Percentiles rank a stretch among this genome's conserved stretches.
phyloP scores from a whole-genome alignment of 129 eudicot genomes.

The Smallanthus sonchifolius region DNA sequence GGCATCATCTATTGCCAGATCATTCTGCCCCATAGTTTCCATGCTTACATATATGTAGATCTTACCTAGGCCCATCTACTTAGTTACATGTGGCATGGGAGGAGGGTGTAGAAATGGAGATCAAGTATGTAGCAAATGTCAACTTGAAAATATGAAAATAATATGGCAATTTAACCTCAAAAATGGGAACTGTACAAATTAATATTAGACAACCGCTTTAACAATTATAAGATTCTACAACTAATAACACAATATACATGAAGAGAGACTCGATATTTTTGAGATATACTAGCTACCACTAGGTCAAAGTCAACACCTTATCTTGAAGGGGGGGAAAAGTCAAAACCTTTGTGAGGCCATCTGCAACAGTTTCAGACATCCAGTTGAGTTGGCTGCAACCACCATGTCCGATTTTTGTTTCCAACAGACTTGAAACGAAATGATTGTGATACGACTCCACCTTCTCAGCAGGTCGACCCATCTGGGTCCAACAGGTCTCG shows the following conservation, averaged over 20 bases:
- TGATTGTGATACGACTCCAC: no score
- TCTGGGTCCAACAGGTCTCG: no score
- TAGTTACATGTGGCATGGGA: background rate
- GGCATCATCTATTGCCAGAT: background rate
- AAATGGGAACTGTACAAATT: conserved; percentile 20
- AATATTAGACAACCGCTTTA: background rate
- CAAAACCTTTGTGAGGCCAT: conserved; percentile 41
- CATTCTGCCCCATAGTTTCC: background rate
- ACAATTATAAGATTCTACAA: background rate
- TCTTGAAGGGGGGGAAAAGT: background rate
- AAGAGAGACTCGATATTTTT: no score
- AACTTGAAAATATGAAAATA: background rate
- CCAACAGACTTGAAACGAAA: conserved; percentile 98
- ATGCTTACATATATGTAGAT: background rate
- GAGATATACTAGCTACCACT: background rate
- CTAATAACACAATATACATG: background rate
- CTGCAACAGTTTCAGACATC: conserved; percentile 66
- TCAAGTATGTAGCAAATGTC: background rate
- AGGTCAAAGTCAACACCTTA: conserved; percentile 11
- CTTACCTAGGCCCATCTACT: no score
- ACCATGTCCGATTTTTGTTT: conserved; percentile 73
- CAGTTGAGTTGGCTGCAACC: conserved; percentile 89
- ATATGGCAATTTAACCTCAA: background rate
- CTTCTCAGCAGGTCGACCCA: no score
- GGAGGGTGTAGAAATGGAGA: no score